These are phyloP conservation scores for Cyclaneusma minus DNA, from an alignment of 2,329 filamentous ascomycete genomes.

Conservation along the genomic window DNA sequence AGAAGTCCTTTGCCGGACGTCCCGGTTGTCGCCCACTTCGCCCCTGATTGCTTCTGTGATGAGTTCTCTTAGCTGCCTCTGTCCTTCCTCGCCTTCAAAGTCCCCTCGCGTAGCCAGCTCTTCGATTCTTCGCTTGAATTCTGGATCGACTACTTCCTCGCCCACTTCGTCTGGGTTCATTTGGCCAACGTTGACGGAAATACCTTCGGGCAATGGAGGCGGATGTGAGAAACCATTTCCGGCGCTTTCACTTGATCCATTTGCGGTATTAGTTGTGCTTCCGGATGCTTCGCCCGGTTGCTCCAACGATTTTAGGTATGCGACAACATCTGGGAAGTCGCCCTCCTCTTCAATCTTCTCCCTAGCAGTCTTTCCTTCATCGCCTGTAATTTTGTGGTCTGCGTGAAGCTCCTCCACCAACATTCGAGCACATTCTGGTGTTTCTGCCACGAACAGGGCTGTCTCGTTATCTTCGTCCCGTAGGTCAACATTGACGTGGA, in stretches of 20 bases:
- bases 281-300: constrained; percentile 17
- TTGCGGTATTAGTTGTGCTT: constrained; percentile 14
- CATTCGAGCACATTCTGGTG: constrained; percentile 57
- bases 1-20: constrained; percentile 44
- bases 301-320: constrained; percentile 41
- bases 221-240: constrained; percentile 18
- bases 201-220: constrained; percentile 56
- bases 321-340: constrained; percentile 60
- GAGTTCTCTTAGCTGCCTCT: constrained; percentile 61
- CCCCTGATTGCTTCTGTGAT: constrained; percentile 67
- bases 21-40: constrained; percentile 48
- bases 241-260: constrained; percentile 14
- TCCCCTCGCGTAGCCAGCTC: constrained; percentile 73
- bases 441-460: constrained; percentile 85
- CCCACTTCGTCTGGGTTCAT: constrained; percentile 49
- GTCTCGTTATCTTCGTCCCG: constrained; percentile 87
- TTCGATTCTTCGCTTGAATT: constrained; percentile 75
- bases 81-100: constrained; percentile 67
- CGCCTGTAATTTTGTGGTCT: constrained; percentile 48
- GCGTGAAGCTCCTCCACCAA: constrained; percentile 72
- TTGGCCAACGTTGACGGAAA: constrained; percentile 64
- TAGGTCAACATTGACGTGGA: constrained; percentile 65
- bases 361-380: constrained; percentile 63
- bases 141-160: constrained; percentile 58
- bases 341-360: constrained; percentile 69